Conservation (phyloP, 164 flowering plant genomes). For the Buxus sempervirens region DNA sequence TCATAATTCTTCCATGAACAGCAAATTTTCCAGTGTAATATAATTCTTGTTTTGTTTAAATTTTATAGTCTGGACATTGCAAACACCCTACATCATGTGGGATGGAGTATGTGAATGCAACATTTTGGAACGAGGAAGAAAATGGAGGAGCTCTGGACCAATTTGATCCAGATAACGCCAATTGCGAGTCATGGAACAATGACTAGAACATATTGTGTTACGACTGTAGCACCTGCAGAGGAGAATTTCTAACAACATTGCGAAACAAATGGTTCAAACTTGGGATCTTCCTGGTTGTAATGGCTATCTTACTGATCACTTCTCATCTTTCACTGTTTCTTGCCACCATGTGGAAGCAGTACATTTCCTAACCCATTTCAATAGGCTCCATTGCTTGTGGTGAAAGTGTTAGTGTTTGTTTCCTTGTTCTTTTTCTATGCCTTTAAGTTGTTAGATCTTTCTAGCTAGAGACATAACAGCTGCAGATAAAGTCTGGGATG, state of each 20-base stretch:
- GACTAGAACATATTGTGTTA: constrained; percentile 27
- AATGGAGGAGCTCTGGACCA: background rate
- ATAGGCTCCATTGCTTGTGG: background rate
- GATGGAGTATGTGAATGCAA: constrained; percentile 42
- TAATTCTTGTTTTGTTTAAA: background rate
- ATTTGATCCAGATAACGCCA: background rate
- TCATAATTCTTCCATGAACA: too few species aligned
- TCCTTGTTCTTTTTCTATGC: background rate
- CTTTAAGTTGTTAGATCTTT: background rate
- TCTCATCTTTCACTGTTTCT: constrained; percentile 28
- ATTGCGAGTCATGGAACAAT: constrained; percentile 41
- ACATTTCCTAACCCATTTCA: background rate
- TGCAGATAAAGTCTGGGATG: background rate
- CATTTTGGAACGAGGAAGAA: constrained; percentile 29
- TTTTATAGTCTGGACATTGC: constrained; percentile 41
- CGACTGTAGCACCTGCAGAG: constrained; percentile 34
- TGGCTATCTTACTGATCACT: constrained; percentile 25
- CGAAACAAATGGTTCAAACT: constrained; percentile 36
- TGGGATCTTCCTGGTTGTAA: constrained; percentile 31
- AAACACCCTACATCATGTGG: constrained; percentile 36
- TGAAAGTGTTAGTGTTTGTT: too few species aligned
- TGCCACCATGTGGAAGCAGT: constrained; percentile 9
- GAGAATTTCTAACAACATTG: constrained; percentile 28
- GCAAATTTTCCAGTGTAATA: too few species aligned
- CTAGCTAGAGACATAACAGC: background rate